Percentiles rank a stretch among this genome's conserved stretches.
These are phyloP conservation scores for Rhizophlyctis rosea DNA, from an alignment of 192 early-diverging fungal species.

Conservation along the genomic window DNA sequence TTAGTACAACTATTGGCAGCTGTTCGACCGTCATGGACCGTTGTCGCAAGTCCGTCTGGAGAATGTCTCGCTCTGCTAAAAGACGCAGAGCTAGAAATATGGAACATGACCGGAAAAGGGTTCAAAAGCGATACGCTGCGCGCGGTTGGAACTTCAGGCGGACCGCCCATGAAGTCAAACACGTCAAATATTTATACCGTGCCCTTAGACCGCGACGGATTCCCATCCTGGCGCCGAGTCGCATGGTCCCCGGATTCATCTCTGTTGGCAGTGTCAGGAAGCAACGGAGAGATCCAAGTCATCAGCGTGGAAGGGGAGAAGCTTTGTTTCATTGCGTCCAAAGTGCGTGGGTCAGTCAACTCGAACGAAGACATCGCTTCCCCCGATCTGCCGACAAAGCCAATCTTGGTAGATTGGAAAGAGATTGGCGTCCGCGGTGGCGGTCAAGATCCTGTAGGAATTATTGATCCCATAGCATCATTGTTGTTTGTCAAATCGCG, in stretches of 20 bases:
- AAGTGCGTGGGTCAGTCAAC: conserved; percentile 2
- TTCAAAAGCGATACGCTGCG: neutral
- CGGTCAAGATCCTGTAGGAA: conserved; percentile 10
- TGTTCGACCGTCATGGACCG: conserved; percentile 9
- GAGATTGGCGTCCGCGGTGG: conserved; percentile 8
- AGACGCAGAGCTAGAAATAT: conserved; percentile 24
- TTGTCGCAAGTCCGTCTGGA: conserved; percentile 15
- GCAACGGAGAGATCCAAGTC: conserved; percentile 24
- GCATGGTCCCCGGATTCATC: conserved; percentile 28
- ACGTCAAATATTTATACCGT: conserved; percentile 1
- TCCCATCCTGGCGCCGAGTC: conserved; percentile 23
- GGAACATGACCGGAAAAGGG: no score
- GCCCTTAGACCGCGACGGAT: conserved; percentile 16
- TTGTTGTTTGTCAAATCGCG: conserved; percentile 12
- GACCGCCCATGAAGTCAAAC: no score
- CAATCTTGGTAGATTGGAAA: conserved; percentile 25
- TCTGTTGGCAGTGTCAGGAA: conserved; percentile 26
- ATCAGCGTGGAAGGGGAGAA: conserved; percentile 10
- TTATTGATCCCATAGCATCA: conserved; percentile 22
- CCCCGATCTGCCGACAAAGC: conserved; percentile 12
- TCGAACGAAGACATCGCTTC: neutral
- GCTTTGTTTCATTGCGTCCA: conserved; percentile 18
- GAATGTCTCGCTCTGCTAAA: conserved; percentile 12
- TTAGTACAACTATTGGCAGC: conserved; percentile 20
- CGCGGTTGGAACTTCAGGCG: no score